Evolutionary conservation across 441 rosid species (phyloP).

Genomic region (Pelargonium australe): DNA sequence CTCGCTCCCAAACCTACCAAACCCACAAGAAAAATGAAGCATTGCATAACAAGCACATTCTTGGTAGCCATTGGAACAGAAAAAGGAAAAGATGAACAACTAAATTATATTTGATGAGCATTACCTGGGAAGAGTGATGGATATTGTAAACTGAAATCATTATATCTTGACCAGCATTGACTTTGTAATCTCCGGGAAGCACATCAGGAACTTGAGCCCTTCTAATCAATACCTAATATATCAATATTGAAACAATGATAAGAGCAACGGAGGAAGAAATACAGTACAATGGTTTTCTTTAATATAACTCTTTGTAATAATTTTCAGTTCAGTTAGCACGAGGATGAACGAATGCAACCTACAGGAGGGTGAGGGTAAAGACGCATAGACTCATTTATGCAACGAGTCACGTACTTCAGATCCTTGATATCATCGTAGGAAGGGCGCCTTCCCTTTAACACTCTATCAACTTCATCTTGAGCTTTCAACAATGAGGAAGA

Average conservation of each 20-base stretch:
- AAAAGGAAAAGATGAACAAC: neutral
- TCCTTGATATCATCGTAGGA: slow-evolving; percentile 64
- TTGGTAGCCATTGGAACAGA: neutral
- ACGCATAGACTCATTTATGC: slow-evolving; percentile 85
- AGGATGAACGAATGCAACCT: slow-evolving; percentile 32
- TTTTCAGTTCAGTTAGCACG: slow-evolving; percentile 1
- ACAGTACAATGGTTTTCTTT: neutral
- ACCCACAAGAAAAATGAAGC: slow-evolving; percentile 11
- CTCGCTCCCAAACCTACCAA: slow-evolving; percentile 83
- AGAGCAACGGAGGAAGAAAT: neutral
- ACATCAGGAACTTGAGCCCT: slow-evolving; percentile 74
- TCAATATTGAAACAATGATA: neutral
- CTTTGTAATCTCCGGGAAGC: slow-evolving; percentile 86
- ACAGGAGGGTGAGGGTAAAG: slow-evolving; percentile 97
- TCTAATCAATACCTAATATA: slow-evolving; percentile 64
- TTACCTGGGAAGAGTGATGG: slow-evolving; percentile 69
- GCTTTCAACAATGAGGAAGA: slow-evolving; percentile 53
- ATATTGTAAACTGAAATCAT: slow-evolving; percentile 92
- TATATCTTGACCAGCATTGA: slow-evolving; percentile 80
- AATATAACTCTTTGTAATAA: too few species aligned
- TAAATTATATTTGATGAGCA: neutral
- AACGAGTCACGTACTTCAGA: slow-evolving; percentile 70
- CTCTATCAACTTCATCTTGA: slow-evolving; percentile 80
- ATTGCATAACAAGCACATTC: neutral
- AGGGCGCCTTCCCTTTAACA: slow-evolving; percentile 64